These are phyloP conservation scores for Tilletia horrida DNA, from an alignment of 1,284 basidiomycete genomes.

Conservation along the genomic window DNA sequence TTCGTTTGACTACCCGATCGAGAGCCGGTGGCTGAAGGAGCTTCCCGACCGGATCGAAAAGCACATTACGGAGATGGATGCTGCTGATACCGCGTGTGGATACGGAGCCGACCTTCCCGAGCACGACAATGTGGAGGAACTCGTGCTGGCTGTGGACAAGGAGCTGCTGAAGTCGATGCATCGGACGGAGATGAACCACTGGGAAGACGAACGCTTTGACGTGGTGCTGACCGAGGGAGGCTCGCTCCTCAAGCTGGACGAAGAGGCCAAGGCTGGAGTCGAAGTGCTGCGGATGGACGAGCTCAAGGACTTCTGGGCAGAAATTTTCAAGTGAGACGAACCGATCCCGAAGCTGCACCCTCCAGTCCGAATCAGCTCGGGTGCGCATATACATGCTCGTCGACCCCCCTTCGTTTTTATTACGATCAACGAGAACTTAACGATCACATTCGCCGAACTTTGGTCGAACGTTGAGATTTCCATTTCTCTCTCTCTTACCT, in stretches of 20 bases:
- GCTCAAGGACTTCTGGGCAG: not conserved
- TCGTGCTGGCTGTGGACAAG: not conserved
- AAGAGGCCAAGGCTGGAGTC: slow-evolving; percentile 8
- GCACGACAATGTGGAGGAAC: not conserved
- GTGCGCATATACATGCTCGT: too few species aligned
- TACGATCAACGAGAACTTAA: too few species aligned
- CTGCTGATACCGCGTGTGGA: not conserved
- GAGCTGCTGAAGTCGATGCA: slow-evolving; percentile 6
- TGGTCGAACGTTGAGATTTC: too few species aligned
- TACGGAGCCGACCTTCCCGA: slow-evolving; percentile 8
- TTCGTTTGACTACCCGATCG: not conserved
- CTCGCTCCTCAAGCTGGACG: slow-evolving; percentile 4
- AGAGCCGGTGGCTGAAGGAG: not conserved
- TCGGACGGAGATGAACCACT: not conserved
- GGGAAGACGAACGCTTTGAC: not conserved
- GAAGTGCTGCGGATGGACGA: slow-evolving; percentile 11
- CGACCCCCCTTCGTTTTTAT: too few species aligned
- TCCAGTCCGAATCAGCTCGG: too few species aligned
- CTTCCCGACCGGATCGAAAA: slow-evolving; percentile 3
- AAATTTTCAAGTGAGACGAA: not conserved
- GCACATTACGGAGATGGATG: not conserved
- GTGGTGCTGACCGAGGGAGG: slow-evolving; percentile 11
- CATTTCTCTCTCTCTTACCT: too few species aligned
- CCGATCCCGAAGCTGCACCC: not conserved
- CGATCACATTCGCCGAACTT: too few species aligned